A percentile compares a stretch with the other conserved stretches of the same genome.
Evolutionary conservation across 139 green algal species (phyloP).

Genomic region (Raphidocelis subcapitata): DNA sequence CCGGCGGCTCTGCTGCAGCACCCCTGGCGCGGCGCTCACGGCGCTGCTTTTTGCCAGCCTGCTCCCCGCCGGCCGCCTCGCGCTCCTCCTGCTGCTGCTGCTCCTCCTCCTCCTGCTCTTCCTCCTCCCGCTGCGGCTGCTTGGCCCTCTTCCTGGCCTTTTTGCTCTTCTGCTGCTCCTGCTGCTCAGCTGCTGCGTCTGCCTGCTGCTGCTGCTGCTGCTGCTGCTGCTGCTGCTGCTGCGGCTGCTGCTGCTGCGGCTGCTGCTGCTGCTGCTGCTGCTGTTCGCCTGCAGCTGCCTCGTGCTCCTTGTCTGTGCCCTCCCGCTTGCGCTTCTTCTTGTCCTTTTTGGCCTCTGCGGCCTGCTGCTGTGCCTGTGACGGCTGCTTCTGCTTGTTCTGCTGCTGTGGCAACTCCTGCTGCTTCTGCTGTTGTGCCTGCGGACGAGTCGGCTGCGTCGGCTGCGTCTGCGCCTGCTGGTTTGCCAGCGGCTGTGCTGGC

Average conservation of each 20-base stretch:
- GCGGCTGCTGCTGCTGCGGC: neutral
- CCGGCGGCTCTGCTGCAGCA: too few species aligned
- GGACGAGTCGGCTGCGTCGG: neutral
- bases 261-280: conserved; percentile 2
- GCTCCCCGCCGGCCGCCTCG: neutral
- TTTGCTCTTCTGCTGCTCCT: neutral
- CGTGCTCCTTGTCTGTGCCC: too few species aligned
- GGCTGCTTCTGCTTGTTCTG: too few species aligned
- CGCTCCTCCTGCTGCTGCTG: neutral
- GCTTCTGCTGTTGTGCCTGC: neutral
- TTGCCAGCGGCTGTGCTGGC: neutral
- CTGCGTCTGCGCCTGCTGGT: neutral
- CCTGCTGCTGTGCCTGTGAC: too few species aligned
- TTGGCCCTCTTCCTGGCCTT: conserved; percentile 1
- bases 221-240: neutral
- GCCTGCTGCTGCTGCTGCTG: neutral
- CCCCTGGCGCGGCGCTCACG: neutral
- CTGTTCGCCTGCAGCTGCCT: conserved; percentile 5
- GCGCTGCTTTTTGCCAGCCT: neutral
- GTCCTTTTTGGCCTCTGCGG: too few species aligned
- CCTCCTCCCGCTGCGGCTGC: neutral
- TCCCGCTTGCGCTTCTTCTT: too few species aligned
- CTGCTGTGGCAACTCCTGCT: neutral
- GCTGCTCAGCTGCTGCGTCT: neutral
- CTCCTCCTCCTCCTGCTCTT: neutral